Evolutionary conservation across 1,139 yeast genomes (phyloP), one percentile per base, ranked within the genome.

Genomic region (Taphrina populina): DNA sequence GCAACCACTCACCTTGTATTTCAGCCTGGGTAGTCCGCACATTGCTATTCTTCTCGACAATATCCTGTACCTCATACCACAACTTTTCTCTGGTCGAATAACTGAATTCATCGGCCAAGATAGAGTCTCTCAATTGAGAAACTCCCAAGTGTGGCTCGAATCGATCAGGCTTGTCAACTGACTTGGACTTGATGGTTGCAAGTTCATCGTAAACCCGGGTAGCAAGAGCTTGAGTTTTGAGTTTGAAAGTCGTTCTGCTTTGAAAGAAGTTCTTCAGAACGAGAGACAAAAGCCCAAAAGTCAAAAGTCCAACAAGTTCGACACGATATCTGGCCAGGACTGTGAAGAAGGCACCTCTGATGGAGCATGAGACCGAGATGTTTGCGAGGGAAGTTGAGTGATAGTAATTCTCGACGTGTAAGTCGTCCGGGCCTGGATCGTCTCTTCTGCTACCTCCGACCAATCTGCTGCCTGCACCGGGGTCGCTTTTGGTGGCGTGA

Each of bases 1-100:
- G 81, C 80, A 84, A 80, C 60, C 88, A 84, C 63, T 88, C 96
- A 3, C 96, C 96, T 64, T 83, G 86, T 39, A 82, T 74, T 66
- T 88, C 96, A 60, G 80, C 70, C 60, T 82, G 78, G 49, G 80
- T 75, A 43, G 75, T 72, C 41, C 80, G 74, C 26, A 88, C 78
- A 63, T 83, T 83, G 30, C 83, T 71, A 64, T 87, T 84, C 54
- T 71, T 70, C 64, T 88, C 96, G 8, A 92, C 78, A 46, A 72
- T 74, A 35, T 70, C 69, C 51, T 76, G 74, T 1, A 88, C 83
- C 41, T 72, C 73, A 5, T 69, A 69, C 96, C 97, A 88, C 23
- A 84, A 65, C 39, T 71, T 65, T 58, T 78, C 75, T 58, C 77
- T 76, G 55, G 70, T 70, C 72, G 73, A 44, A 71, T 71, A 77